A percentile compares a stretch with the other conserved stretches of the same genome.
phyloP scores from a whole-genome alignment of 495 filamentous ascomycete species.

The Pseudoneurospora amorphoporcata region DNA sequence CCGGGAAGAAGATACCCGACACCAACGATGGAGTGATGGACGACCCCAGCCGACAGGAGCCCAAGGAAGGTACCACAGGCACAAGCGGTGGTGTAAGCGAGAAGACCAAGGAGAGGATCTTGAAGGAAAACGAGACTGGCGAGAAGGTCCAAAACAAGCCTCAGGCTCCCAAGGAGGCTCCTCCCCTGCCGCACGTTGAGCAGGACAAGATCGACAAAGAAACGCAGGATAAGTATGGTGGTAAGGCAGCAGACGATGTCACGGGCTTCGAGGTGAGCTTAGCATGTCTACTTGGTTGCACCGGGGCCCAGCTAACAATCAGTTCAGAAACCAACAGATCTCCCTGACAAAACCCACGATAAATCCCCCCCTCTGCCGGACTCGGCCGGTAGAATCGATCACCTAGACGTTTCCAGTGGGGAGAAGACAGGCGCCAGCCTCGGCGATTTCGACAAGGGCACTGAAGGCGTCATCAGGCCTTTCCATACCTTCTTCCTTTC shows the following conservation, averaged over 20 bases:
- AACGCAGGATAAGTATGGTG: slow-evolving; percentile 22
- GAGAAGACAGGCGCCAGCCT: slow-evolving; percentile 16
- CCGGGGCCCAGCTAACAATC: slow-evolving; percentile 1
- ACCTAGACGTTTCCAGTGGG: slow-evolving; percentile 54
- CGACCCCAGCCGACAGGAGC: slow-evolving; percentile 58
- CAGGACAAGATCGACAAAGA: slow-evolving; percentile 45
- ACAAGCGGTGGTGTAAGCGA: slow-evolving; percentile 79
- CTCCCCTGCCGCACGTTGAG: slow-evolving; percentile 70
- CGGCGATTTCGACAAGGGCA: slow-evolving; percentile 29
- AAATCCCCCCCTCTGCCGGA: slow-evolving; percentile 64
- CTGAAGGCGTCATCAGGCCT: slow-evolving; percentile 63
- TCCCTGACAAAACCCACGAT: slow-evolving; percentile 73
- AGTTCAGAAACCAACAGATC: slow-evolving; percentile 65
- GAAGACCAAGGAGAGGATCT: slow-evolving; percentile 62
- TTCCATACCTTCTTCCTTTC: slow-evolving; percentile 89
- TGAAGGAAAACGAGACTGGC: slow-evolving; percentile 47
- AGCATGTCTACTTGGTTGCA: not conserved
- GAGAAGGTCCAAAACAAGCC: slow-evolving; percentile 61
- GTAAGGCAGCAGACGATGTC: slow-evolving; percentile 33
- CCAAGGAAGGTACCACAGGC: slow-evolving; percentile 77
- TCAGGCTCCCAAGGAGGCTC: slow-evolving; percentile 73
- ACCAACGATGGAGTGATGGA: slow-evolving; percentile 88
- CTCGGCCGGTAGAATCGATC: slow-evolving; percentile 48
- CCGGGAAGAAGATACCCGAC: slow-evolving; percentile 62
- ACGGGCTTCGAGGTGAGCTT: slow-evolving; percentile 57